phyloP scores from a whole-genome alignment of 495 filamentous ascomycete genomes.

The Astrothelium macrocarpum region DNA sequence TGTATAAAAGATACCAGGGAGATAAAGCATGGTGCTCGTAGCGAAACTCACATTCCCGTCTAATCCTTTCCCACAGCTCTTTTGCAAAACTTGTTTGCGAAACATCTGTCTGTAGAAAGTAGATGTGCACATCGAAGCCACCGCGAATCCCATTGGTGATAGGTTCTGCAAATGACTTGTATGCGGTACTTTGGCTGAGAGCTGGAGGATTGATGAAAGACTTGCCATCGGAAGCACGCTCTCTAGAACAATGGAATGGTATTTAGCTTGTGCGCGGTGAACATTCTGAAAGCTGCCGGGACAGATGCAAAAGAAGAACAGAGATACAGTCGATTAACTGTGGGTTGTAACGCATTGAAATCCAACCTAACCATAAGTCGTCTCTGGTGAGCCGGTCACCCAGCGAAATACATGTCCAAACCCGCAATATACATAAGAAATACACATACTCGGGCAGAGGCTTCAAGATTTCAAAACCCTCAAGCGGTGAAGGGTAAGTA shows the following conservation, averaged over 20 bases:
- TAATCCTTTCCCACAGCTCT: slow-evolving; percentile 67
- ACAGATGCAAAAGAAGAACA: no score
- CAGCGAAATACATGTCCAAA: no score
- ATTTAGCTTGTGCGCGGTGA: not conserved
- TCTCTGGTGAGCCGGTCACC: no score
- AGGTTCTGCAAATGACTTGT: slow-evolving; percentile 25
- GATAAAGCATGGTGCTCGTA: no score
- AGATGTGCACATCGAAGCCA: slow-evolving; percentile 75
- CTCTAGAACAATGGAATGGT: slow-evolving; percentile 16
- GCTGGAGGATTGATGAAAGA: slow-evolving; percentile 30
- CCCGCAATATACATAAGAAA: no score
- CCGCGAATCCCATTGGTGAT: slow-evolving; percentile 30
- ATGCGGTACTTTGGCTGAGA: slow-evolving; percentile 23
- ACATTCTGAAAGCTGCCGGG: no score
- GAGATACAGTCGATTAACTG: no score
- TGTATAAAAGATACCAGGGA: no score
- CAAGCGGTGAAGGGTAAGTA: slow-evolving; percentile 19
- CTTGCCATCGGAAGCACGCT: slow-evolving; percentile 29
- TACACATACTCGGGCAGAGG: slow-evolving; percentile 18
- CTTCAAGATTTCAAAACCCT: slow-evolving; percentile 14
- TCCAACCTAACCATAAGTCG: no score
- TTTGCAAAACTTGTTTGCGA: slow-evolving; percentile 55
- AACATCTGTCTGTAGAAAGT: slow-evolving; percentile 50
- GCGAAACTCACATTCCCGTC: slow-evolving; percentile 57
- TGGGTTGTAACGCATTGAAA: no score